These are phyloP conservation scores for Leishmania guyanensis DNA, from an alignment of 208 protist species.

Conservation along the genomic window DNA sequence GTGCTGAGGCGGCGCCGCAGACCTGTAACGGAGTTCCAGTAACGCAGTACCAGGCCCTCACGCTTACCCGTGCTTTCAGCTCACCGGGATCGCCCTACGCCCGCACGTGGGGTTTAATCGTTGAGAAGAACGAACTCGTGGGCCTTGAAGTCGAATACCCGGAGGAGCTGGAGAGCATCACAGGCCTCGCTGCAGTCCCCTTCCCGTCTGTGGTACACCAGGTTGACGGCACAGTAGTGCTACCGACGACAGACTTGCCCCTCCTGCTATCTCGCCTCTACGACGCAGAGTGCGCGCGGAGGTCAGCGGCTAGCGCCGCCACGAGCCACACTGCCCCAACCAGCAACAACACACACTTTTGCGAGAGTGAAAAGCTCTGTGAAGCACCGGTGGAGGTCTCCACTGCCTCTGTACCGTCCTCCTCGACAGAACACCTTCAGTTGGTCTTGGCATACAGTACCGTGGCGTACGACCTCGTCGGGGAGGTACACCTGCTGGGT, in stretches of 20 bases:
- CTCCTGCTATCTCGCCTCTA: constrained; percentile 3
- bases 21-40: constrained; percentile 9
- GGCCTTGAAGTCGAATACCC: not conserved
- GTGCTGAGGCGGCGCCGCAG: not conserved
- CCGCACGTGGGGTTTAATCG: constrained; percentile 18
- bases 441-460: constrained; percentile 32
- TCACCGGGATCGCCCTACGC: not conserved
- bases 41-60: constrained; percentile 22
- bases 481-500: constrained; percentile 25
- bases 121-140: constrained; percentile 22
- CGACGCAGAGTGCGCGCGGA: not conserved
- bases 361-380: not conserved
- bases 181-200: constrained; percentile 12
- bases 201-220: constrained; percentile 35
- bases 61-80: constrained; percentile 2
- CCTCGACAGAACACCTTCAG: constrained; percentile 18
- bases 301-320: not conserved
- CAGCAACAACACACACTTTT: not conserved
- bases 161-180: not conserved
- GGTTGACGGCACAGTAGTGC: constrained; percentile 31
- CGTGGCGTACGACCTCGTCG: constrained; percentile 37
- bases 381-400: not conserved
- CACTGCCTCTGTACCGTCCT: not conserved
- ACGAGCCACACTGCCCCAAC: not conserved
- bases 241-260: constrained; percentile 7